These are phyloP conservation scores for Candida broadrunensis DNA, from an alignment of 805 yeast genomes.

Conservation along the genomic window DNA sequence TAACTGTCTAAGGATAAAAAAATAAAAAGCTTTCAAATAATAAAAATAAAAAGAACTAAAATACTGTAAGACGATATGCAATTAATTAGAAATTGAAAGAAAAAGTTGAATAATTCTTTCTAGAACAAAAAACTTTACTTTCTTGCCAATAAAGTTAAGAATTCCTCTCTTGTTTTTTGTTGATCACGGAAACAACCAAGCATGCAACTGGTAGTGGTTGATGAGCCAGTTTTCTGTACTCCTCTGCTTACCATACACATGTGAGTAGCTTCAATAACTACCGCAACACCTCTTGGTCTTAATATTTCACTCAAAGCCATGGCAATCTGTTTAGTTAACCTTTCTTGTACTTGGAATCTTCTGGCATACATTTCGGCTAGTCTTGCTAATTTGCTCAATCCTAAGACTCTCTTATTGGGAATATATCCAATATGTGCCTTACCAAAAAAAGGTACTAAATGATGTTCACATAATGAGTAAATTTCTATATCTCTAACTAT, in stretches of 20 bases:
- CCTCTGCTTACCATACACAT: conserved; percentile 99
- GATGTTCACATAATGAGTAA: conserved; percentile 94
- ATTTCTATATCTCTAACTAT: conserved; percentile 93
- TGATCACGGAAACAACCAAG: conserved; percentile 91
- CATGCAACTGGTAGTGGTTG: conserved; percentile 95
- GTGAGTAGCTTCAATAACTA: conserved; percentile 95
- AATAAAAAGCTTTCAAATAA: neutral
- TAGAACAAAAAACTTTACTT: conserved; percentile 20
- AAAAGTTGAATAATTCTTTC: conserved; percentile 15
- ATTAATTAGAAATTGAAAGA: neutral
- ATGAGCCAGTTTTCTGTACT: conserved; percentile 90
- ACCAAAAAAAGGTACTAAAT: conserved; percentile 95
- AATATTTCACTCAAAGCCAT: conserved; percentile 90
- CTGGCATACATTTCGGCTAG: conserved; percentile 96
- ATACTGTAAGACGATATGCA: conserved; percentile 8
- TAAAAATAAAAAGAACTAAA: conserved; percentile 3
- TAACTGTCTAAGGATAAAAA: conserved; percentile 4
- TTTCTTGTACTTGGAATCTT: conserved; percentile 95
- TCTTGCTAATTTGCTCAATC: conserved; percentile 89
- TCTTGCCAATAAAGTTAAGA: conserved; percentile 75
- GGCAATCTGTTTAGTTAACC: conserved; percentile 95
- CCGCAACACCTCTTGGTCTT: conserved; percentile 96
- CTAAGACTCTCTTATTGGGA: conserved; percentile 90
- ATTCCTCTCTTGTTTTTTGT: conserved; percentile 95
- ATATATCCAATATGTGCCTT: conserved; percentile 98